Base-by-base conservation (phyloP, 2,329 filamentous ascomycete species). In the Neurospora crassa region DNA sequence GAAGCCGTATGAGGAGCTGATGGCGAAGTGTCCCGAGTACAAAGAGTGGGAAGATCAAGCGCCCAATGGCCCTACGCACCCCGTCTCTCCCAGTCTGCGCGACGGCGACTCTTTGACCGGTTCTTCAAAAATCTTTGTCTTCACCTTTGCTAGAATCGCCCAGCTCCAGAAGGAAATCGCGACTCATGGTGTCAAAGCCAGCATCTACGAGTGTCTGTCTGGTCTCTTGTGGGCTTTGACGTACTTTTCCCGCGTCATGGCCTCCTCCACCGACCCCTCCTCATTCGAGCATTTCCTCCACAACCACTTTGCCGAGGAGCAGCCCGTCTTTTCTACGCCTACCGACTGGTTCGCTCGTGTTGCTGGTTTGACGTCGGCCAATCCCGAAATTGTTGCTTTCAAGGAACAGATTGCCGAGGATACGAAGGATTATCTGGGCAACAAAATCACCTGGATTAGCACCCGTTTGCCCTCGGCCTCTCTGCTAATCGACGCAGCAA, bases 111-210 rank as follows among this genome's bases (percentile, higher is more conserved):
- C 71, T 0, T 11, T 11, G 24, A 34, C 1, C 0, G 53, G 71
- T 71, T 78, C 77, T 18, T 81, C 82, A 67, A 81, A 78, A 59
- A 81, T 84, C 37, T 84, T 84, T 72, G 78, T 81, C 14, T 83
- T 84, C 70, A 76, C 72, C 12, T 78, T 76, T 16, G 73, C 75
- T 3, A 78, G 77, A 20, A 76, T 84, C 11, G 73, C 59, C 2
- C 71, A 69, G 68, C 77, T 76, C 42, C 69, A 71, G 42, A 71
- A 34, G 24, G 24, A 34, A 8, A 11, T 63, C 14, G 24, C 14
- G 7, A 3, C 24, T 18, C 53, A 63, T 10, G 24, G 71, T 37
- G 67, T 68, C 42, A 71, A 76, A 47, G 71, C 80, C 10, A 80
- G 81, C 20, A 79, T 79, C 6, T 84, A 83, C 73, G 79, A 79